Conservation (phyloP, 495 filamentous ascomycete species). For the Penicillium paxilli region DNA sequence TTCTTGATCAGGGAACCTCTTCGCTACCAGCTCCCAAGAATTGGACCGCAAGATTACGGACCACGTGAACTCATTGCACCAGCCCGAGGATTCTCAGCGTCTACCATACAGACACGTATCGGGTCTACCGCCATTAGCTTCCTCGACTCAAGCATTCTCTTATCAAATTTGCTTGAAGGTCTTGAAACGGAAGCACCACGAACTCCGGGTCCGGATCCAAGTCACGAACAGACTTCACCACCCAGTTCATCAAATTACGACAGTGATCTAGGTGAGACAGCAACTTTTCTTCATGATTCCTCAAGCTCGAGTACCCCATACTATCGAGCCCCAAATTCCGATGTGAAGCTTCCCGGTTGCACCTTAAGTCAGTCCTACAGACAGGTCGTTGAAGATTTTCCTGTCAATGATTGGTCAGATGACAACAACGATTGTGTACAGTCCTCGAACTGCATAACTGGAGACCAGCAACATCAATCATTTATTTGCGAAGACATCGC, state of each 20-base stretch:
- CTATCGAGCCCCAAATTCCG: neutral
- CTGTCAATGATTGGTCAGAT: neutral
- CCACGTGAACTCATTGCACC: neutral
- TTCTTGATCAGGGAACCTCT: neutral
- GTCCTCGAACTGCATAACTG: neutral
- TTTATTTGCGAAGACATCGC: neutral
- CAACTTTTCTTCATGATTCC: neutral
- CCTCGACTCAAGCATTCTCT: neutral
- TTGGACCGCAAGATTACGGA: conserved; percentile 1
- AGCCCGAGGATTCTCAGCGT: neutral
- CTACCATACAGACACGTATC: neutral
- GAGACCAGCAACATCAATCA: neutral
- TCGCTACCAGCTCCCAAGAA: conserved; percentile 5
- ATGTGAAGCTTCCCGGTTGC: neutral
- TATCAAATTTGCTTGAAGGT: conserved; percentile 6
- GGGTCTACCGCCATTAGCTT: neutral
- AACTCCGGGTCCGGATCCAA: neutral
- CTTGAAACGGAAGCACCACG: conserved; percentile 3
- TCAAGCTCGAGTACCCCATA: neutral
- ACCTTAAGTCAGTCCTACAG: conserved; percentile 5
- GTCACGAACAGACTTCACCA: neutral
- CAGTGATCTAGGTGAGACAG: neutral
- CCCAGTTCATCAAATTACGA: neutral
- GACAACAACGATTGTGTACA: neutral
- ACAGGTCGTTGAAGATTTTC: neutral